Conservation (phyloP, 148 eudicot genomes). For the Chenopodium formosanum region DNA sequence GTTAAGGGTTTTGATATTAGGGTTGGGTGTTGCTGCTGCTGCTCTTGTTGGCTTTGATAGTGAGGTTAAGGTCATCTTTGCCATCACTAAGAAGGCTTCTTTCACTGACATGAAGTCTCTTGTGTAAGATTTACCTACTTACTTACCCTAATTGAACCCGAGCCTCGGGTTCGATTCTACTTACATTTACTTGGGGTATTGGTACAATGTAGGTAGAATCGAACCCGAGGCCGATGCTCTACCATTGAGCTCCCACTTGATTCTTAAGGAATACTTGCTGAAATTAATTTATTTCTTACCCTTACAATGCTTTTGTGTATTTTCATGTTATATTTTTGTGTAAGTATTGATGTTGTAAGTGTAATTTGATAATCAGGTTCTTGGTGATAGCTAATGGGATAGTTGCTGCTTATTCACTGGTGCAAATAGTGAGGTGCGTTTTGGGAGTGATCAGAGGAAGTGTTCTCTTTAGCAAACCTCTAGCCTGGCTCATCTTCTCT, state of each 20-base stretch:
- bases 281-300: not conserved
- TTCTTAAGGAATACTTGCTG: not conserved
- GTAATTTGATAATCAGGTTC: slow-evolving; percentile 42
- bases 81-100: slow-evolving; percentile 67
- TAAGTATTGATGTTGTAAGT: not conserved
- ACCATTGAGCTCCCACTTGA: not conserved
- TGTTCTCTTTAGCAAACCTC: slow-evolving; percentile 84
- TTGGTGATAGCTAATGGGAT: slow-evolving; percentile 81
- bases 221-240: not conserved
- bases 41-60: slow-evolving; percentile 56
- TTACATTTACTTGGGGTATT: too few relatives aligned
- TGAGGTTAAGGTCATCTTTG: slow-evolving; percentile 70
- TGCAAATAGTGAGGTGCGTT: slow-evolving; percentile 69
- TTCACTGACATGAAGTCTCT: slow-evolving; percentile 89
- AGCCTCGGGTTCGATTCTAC: too few relatives aligned
- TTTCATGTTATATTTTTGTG: too few relatives aligned
- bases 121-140: slow-evolving; percentile 47
- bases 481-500: slow-evolving; percentile 92
- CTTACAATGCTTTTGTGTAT: not conserved
- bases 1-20: slow-evolving; percentile 61
- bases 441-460: slow-evolving; percentile 69
- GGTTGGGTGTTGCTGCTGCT: slow-evolving; percentile 58
- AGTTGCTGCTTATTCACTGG: slow-evolving; percentile 74
- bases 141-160: not conserved
- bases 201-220: not conserved